A percentile compares a stretch with the other conserved stretches of the same genome.
Conservation (phyloP, 2,329 filamentous ascomycete species). For the Colletotrichum eremochloae region DNA sequence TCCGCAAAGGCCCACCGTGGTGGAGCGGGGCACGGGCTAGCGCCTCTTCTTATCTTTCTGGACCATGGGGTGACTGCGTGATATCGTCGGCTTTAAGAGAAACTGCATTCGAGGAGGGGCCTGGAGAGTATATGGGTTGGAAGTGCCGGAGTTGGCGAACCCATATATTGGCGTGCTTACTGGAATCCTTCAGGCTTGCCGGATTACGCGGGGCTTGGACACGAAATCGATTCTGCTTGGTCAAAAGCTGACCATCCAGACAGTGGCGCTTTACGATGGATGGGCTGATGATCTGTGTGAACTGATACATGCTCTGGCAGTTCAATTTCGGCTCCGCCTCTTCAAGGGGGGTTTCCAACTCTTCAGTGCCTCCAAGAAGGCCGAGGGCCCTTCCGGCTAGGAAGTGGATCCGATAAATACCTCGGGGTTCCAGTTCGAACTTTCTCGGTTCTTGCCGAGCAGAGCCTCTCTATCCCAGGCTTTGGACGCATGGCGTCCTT, state of each 20-base stretch:
- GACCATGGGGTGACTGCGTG: neutral
- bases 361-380: neutral
- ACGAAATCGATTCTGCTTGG: neutral
- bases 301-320: neutral
- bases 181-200: neutral
- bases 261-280: no score
- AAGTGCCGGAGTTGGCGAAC: neutral
- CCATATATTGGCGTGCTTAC: neutral
- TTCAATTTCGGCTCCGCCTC: neutral
- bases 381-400: neutral
- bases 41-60: neutral
- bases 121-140: neutral
- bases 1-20: neutral
- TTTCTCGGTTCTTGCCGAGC: neutral
- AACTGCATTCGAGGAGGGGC: no score
- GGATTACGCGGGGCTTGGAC: neutral
- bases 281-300: no score
- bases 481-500: constrained; percentile 4
- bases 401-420: neutral
- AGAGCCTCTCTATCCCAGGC: neutral
- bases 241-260: neutral
- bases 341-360: neutral
- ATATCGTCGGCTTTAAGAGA: neutral
- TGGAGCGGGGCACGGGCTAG: neutral
- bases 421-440: neutral